A percentile compares a stretch with the other conserved stretches of the same genome.
phyloP scores from a whole-genome alignment of 2,329 filamentous ascomycete species.

The Epichloe bromicola region DNA sequence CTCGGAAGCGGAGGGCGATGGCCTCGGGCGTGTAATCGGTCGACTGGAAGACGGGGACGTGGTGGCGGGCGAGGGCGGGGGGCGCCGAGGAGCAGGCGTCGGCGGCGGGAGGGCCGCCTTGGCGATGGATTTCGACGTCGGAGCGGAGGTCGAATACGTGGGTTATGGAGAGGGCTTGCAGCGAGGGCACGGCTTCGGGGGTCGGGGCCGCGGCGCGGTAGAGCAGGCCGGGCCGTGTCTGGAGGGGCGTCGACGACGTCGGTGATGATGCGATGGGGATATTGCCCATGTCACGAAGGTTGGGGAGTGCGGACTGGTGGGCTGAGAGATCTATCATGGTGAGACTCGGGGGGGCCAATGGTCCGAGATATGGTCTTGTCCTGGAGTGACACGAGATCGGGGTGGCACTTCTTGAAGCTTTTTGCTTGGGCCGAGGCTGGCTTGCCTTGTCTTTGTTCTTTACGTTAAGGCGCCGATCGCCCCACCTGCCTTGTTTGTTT shows the following conservation, averaged over 20 bases:
- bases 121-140: constrained; percentile 39
- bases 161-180: constrained; percentile 45
- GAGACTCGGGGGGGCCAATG: no score
- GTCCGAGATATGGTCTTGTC: no score
- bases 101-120: constrained; percentile 17
- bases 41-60: constrained; percentile 52
- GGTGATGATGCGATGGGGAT: constrained; percentile 30
- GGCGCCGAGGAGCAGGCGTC: constrained; percentile 4
- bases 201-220: constrained; percentile 58
- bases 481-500: no score
- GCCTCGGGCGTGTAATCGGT: constrained; percentile 49
- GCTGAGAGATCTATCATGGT: constrained; percentile 18
- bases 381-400: no score
- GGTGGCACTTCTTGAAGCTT: no score
- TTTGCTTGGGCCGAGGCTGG: no score
- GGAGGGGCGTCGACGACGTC: constrained; percentile 27
- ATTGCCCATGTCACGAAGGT: constrained; percentile 57
- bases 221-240: constrained; percentile 43
- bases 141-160: constrained; percentile 59
- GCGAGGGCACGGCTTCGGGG: constrained; percentile 34
- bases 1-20: constrained; percentile 44
- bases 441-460: no score
- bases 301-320: constrained; percentile 41
- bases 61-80: constrained; percentile 30
- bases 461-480: no score